Conservation (phyloP, 2,329 filamentous ascomycete genomes). For the Didymella exigua region DNA sequence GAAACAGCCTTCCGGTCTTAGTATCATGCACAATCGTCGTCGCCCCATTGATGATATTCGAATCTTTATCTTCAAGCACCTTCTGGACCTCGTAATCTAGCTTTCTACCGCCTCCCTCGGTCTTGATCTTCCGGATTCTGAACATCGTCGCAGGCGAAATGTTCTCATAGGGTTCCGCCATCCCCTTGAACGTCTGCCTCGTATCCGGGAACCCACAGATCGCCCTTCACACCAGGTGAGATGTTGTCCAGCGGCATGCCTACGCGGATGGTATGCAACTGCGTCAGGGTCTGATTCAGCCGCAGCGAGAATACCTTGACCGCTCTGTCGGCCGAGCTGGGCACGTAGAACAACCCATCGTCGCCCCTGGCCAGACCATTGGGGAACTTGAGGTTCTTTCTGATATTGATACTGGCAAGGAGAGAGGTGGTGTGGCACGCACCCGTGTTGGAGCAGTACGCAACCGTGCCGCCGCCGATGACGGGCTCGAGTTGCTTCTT, state of each 20-base stretch:
- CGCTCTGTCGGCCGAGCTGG: constrained; percentile 31
- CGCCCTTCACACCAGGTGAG: constrained; percentile 32
- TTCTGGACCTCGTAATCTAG: constrained; percentile 31
- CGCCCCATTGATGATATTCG: constrained; percentile 25
- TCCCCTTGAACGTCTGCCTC: constrained; percentile 9
- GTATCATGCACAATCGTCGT: constrained; percentile 37
- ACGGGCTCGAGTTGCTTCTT: constrained; percentile 31
- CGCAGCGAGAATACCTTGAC: constrained; percentile 31
- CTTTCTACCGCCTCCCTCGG: background rate
- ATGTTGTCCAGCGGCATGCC: constrained; percentile 40
- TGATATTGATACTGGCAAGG: constrained; percentile 13
- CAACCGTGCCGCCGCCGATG: constrained; percentile 37
- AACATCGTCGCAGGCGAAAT: constrained; percentile 27
- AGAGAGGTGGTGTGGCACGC: constrained; percentile 26
- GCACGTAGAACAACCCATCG: constrained; percentile 37
- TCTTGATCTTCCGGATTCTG: constrained; percentile 25
- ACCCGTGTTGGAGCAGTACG: constrained; percentile 27
- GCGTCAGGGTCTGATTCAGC: constrained; percentile 21
- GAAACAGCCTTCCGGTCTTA: constrained; percentile 33
- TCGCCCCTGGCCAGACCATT: constrained; percentile 34
- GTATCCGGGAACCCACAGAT: constrained; percentile 34
- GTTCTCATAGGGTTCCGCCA: constrained; percentile 24
- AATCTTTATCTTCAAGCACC: constrained; percentile 34
- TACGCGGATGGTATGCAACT: constrained; percentile 30
- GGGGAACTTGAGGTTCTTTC: constrained; percentile 36